These are phyloP conservation scores for Phytophthora citricola DNA, from an alignment of 352 stramenopile genomes.

Conservation along the genomic window DNA sequence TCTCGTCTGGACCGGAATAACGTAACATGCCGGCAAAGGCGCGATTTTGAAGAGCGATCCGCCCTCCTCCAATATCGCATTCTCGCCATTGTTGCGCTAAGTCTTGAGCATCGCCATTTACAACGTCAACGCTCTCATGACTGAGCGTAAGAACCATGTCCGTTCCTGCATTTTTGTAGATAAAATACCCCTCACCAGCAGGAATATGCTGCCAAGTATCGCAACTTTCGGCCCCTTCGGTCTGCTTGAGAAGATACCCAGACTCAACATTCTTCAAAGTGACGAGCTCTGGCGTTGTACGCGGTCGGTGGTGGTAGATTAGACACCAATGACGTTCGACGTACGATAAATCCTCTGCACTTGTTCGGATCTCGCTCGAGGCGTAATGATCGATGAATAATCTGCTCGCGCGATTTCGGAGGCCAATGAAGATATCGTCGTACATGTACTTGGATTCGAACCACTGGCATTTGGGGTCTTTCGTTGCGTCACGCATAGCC, in stretches of 20 bases:
- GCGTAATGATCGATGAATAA: conserved; percentile 1
- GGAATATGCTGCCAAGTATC: conserved; percentile 1
- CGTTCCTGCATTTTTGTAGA: not conserved
- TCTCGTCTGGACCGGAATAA: not conserved
- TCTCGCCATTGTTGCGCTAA: not conserved
- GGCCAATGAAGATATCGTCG: not conserved
- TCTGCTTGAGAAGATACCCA: not conserved
- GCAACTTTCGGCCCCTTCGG: not conserved
- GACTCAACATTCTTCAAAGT: not conserved
- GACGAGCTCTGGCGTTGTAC: not conserved
- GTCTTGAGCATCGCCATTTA: not conserved
- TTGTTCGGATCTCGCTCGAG: not conserved
- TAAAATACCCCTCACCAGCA: not conserved
- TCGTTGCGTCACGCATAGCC: not conserved
- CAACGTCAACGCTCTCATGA: not conserved
- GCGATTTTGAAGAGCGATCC: conserved; percentile 1
- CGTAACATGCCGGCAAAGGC: not conserved
- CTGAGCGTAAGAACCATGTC: not conserved
- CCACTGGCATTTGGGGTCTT: not conserved
- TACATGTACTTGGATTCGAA: not conserved
- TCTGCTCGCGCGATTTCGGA: not conserved
- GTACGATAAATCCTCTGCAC: not conserved
- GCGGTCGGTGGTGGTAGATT: not conserved
- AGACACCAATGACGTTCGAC: conserved; percentile 2
- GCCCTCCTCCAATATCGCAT: not conserved